Base-by-base conservation (phyloP, 305 asterid species). In the Fraxinus greggii region DNA sequence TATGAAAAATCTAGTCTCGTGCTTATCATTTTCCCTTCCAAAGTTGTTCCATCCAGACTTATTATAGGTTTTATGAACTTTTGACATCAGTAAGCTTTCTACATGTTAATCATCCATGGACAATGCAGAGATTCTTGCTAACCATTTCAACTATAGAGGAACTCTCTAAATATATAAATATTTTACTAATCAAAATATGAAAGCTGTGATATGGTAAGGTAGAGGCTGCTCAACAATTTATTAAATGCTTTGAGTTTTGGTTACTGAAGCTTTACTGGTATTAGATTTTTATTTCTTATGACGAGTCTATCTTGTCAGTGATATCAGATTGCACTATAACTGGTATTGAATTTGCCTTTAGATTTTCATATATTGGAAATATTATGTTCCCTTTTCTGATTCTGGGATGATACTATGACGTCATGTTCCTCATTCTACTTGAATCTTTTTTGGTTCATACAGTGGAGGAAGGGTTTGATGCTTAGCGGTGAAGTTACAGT, bases 391-490 rank as follows among this genome's bases (percentile, higher is more conserved):
- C 33, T 61, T 80, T 73, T 82, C 75, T 67, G 42, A 28, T 67
- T 79, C 74, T 75, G 36, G 73, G 83, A 31, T 29, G 61, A 79
- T 75, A 61, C 54, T 61, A 78, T 15, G 32, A 77, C 79, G 45
- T 19, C 73, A 51, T 65, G 63, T 31, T 81, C 24, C 36, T 77
- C 32, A 17, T 77, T 79, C 72, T 61, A 24, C 36, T 38, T 59
- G 75, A 21, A 54, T 78, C 7, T 83, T 51, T 85, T 42, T 21
- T 82, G 80, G 80, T 40, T 81, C 83, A 78, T 36, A 48, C 88
- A 94, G 99, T 96, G 99, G 99, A 91, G 99, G 89, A 94, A 91
- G 90, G 97, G 97, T 84, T 89, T 96, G 88, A 93, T 87, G 78
- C 95, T 96, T 78, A 88, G 98, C 75, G 95, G 99, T 73, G 99